These are phyloP conservation scores for Aspergillus steynii DNA, from an alignment of 495 filamentous ascomycete species.

Conservation along the genomic window DNA sequence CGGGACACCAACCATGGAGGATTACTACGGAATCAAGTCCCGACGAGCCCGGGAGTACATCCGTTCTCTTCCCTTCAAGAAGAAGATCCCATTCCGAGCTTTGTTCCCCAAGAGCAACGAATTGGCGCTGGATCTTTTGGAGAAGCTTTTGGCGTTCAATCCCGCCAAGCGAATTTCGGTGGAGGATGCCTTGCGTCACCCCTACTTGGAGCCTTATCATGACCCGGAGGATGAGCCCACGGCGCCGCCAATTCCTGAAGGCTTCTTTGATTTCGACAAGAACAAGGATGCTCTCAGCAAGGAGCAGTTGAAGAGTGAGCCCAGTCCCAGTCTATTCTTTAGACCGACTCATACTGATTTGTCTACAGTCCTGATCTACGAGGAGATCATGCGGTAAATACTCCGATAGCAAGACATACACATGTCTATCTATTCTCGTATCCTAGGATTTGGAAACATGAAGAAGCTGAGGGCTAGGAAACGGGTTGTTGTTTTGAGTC, in stretches of 20 bases:
- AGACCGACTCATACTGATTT: slow-evolving; percentile 9
- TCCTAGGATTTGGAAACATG: slow-evolving; percentile 1
- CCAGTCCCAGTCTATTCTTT: too few relatives aligned
- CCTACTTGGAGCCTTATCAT: slow-evolving; percentile 98
- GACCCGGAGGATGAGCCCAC: slow-evolving; percentile 99
- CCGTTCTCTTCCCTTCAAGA: slow-evolving; percentile 99
- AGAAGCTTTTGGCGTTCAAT: slow-evolving; percentile 97
- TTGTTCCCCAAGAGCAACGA: slow-evolving; percentile 98
- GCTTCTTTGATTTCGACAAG: slow-evolving; percentile 99
- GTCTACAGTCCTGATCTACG: slow-evolving; percentile 77
- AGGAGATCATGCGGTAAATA: slow-evolving; percentile 97
- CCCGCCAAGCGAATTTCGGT: slow-evolving; percentile 98
- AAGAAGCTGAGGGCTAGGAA: not conserved
- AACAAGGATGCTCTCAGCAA: slow-evolving; percentile 99
- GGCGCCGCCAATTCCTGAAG: slow-evolving; percentile 92
- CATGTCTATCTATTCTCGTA: not conserved
- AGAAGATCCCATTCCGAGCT: slow-evolving; percentile 97
- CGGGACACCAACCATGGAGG: slow-evolving; percentile 99
- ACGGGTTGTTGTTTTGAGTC: slow-evolving; percentile 5
- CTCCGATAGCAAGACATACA: not conserved
- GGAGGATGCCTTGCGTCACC: slow-evolving; percentile 94
- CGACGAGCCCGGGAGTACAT: slow-evolving; percentile 98
- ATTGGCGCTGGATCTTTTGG: slow-evolving; percentile 87
- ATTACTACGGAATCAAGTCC: slow-evolving; percentile 99
- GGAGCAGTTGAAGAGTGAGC: slow-evolving; percentile 88